Evolutionary conservation across 2,329 filamentous ascomycete genomes (phyloP), one percentile per base, ranked within the genome.

Genomic region (Microcera coccophila): DNA sequence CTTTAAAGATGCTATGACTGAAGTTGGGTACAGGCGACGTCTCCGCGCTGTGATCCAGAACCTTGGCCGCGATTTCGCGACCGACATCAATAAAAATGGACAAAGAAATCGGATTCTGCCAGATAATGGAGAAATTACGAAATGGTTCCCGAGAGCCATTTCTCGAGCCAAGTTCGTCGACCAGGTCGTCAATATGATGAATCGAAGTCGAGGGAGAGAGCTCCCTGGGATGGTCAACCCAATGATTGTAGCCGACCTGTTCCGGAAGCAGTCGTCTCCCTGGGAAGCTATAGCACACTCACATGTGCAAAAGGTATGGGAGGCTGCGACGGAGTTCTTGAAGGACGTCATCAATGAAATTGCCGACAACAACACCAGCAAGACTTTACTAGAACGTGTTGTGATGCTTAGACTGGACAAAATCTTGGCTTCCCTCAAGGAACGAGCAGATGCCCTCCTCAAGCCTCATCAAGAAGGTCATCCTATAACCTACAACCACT

Each of bases 151-250:
- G n/a, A n/a, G n/a, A n/a, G n/a, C n/a, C n/a, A n/a, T n/a, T n/a
- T n/a, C n/a, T n/a, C n/a, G n/a, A n/a, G n/a, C n/a, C n/a, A n/a
- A n/a, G n/a, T n/a, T n/a, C n/a, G n/a, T n/a, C n/a, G n/a, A 60
- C 0, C 63, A 70, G 44, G 68, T 76, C 4, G 41, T 63, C 31
- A 33, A 64, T 1, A 59, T 65, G 3, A 54, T 78, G n/a, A 51
- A 59, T 32, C 61, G 58, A 20, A 69, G 57, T 9, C 69, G 70
- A 24, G 79, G 77, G 1, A 60, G 70, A 8, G 80, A 84, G 53
- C 60, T 84, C 0, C 75, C 76, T 0, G 76, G 79, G 0, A 75
- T 64, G 0, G 81, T 78, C 59, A 80, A 80, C 48, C 73, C 79
- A 0, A 55, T 76, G 42, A 62, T 84, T 9, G 69, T 84, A 3